phyloP scores from a whole-genome alignment of 495 filamentous ascomycete genomes.

The Hapsidospora chrysogenum region DNA sequence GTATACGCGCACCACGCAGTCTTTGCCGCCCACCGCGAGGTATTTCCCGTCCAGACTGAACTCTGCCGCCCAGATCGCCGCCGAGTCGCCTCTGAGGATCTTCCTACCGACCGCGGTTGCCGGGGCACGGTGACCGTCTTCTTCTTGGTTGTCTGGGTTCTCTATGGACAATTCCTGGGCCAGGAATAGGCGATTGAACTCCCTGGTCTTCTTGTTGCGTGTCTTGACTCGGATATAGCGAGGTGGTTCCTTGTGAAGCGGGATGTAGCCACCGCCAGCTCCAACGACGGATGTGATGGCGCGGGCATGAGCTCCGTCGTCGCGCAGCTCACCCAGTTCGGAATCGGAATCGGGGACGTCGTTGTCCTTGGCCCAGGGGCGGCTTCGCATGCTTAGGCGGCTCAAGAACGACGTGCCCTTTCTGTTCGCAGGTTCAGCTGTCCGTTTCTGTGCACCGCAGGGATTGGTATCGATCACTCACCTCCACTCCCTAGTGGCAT shows the following conservation, averaged over 20 bases:
- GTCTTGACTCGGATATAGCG: constrained; percentile 76
- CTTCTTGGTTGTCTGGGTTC: constrained; percentile 4
- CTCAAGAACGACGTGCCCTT: constrained; percentile 87
- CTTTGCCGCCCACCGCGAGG: constrained; percentile 77
- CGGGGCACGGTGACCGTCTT: constrained; percentile 3
- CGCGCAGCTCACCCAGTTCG: constrained; percentile 50
- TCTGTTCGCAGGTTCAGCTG: no score
- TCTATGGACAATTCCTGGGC: constrained; percentile 64
- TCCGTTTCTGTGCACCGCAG: no score
- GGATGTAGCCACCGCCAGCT: constrained; percentile 54
- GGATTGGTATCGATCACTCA: constrained; percentile 32
- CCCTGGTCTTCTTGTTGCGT: constrained; percentile 65
- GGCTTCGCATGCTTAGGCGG: constrained; percentile 56
- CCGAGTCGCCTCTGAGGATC: constrained; percentile 22
- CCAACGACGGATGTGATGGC: constrained; percentile 64
- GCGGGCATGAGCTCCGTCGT: constrained; percentile 64
- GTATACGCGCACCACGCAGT: constrained; percentile 79
- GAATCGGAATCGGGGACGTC: constrained; percentile 52
- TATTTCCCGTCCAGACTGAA: constrained; percentile 91
- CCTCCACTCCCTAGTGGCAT: constrained; percentile 48
- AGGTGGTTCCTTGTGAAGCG: constrained; percentile 76
- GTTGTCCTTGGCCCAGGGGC: constrained; percentile 51
- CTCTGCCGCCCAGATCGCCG: constrained; percentile 78
- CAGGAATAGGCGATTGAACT: constrained; percentile 77
- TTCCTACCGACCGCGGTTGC: constrained; percentile 16